Percentiles rank a stretch among this genome's conserved stretches.
phyloP scores from a whole-genome alignment of 805 yeast genomes.

The Priceomyces melissophilus region DNA sequence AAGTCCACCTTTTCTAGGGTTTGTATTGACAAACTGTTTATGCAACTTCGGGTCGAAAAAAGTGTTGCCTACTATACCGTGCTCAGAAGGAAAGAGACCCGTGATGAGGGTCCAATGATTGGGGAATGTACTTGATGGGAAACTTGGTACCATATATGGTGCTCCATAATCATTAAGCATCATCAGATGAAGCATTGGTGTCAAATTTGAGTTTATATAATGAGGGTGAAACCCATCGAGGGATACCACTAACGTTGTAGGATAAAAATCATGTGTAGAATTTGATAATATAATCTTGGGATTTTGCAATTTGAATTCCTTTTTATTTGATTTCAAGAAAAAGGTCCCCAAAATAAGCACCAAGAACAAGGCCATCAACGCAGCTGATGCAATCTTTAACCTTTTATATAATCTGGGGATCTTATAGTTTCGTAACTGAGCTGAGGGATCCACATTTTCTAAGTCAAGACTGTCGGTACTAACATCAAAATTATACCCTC shows the following conservation, averaged over 20 bases:
- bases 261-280: slow-evolving; percentile 65
- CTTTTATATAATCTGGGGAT: slow-evolving; percentile 22
- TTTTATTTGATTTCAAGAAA: not conserved
- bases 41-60: slow-evolving; percentile 61
- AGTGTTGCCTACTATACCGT: slow-evolving; percentile 83
- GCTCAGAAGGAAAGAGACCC: slow-evolving; percentile 77
- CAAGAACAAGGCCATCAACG: not conserved
- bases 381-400: slow-evolving; percentile 5
- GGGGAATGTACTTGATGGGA: slow-evolving; percentile 87
- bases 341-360: not conserved
- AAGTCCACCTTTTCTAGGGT: slow-evolving; percentile 48
- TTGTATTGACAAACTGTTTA: slow-evolving; percentile 60
- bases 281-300: slow-evolving; percentile 37
- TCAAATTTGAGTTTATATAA: slow-evolving; percentile 58
- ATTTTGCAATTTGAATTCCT: not conserved
- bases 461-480: slow-evolving; percentile 8
- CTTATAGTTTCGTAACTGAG: slow-evolving; percentile 19
- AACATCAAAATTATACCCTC: not conserved
- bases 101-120: slow-evolving; percentile 91
- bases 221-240: slow-evolving; percentile 92
- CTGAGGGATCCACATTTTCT: slow-evolving; percentile 21
- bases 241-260: slow-evolving; percentile 79
- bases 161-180: slow-evolving; percentile 53
- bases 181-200: slow-evolving; percentile 69
- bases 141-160: slow-evolving; percentile 83